These are phyloP conservation scores for Parsonsia alboflavescens DNA, from an alignment of 257 asterid genomes.

Conservation along the genomic window DNA sequence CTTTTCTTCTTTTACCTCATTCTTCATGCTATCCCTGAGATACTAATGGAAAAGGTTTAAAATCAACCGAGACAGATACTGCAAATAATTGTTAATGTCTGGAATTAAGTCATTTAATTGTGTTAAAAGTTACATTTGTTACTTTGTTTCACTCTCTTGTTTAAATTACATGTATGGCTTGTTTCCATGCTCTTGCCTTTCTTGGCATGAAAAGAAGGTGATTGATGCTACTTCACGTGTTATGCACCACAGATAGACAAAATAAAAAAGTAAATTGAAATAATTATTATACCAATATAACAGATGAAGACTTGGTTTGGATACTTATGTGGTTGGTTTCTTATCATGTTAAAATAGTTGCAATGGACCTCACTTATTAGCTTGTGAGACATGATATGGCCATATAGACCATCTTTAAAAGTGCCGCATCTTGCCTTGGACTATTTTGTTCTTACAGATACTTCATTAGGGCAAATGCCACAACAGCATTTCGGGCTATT, in stretches of 20 bases:
- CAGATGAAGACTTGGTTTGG: neutral
- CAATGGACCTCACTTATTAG: neutral
- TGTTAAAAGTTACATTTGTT: neutral
- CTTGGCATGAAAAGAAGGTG: neutral
- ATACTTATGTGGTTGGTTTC: neutral
- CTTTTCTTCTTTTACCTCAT: neutral
- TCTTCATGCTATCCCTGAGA: neutral
- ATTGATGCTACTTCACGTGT: neutral
- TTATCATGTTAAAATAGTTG: neutral
- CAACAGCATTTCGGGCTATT: constrained; percentile 73
- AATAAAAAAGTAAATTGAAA: no score
- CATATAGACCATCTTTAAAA: neutral
- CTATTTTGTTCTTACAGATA: constrained; percentile 39
- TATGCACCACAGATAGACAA: neutral
- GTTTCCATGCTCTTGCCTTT: neutral
- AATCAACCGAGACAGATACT: neutral
- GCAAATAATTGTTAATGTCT: neutral
- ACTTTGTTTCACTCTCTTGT: neutral
- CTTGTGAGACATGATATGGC: neutral
- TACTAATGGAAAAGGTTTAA: neutral
- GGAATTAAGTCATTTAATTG: neutral
- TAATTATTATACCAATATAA: neutral
- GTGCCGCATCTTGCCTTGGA: neutral
- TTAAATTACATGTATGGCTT: no score
- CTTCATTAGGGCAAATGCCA: constrained; percentile 76